phyloP scores from a whole-genome alignment of 805 yeast genomes.

The Wickerhamiella azyma region DNA sequence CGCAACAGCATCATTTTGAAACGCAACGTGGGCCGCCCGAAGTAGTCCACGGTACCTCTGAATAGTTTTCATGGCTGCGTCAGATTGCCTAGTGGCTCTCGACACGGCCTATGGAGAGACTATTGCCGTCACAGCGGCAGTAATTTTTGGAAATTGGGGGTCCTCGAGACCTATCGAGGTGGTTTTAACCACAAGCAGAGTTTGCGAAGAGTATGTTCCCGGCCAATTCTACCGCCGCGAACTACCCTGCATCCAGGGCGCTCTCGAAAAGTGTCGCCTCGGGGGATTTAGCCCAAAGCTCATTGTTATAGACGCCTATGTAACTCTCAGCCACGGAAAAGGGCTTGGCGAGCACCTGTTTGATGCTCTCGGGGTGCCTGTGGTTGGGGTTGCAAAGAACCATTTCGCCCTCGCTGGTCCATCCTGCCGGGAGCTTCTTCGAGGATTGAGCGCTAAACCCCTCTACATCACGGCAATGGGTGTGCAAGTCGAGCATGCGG shows the following conservation, averaged over 20 bases:
- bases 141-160: not conserved
- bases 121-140: not conserved
- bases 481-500: not conserved
- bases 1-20: constrained; percentile 14
- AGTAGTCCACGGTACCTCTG: constrained; percentile 14
- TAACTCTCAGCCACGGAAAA: not conserved
- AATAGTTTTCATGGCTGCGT: constrained; percentile 10
- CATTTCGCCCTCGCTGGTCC: not conserved
- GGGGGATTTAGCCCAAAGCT: no score
- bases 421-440: not conserved
- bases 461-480: constrained; percentile 1
- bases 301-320: constrained; percentile 3
- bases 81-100: not conserved
- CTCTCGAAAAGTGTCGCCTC: not conserved
- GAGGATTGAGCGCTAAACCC: not conserved
- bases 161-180: not conserved
- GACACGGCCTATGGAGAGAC: not conserved
- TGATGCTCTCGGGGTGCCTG: not conserved
- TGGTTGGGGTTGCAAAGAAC: constrained; percentile 3
- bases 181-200: not conserved
- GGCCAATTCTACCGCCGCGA: constrained; percentile 3
- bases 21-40: constrained; percentile 18
- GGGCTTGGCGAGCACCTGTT: constrained; percentile 1
- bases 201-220: not conserved
- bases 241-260: constrained; percentile 1